These are phyloP conservation scores for Brassica rapa DNA, from an alignment of 345 rosid genomes.

Conservation along the genomic window DNA sequence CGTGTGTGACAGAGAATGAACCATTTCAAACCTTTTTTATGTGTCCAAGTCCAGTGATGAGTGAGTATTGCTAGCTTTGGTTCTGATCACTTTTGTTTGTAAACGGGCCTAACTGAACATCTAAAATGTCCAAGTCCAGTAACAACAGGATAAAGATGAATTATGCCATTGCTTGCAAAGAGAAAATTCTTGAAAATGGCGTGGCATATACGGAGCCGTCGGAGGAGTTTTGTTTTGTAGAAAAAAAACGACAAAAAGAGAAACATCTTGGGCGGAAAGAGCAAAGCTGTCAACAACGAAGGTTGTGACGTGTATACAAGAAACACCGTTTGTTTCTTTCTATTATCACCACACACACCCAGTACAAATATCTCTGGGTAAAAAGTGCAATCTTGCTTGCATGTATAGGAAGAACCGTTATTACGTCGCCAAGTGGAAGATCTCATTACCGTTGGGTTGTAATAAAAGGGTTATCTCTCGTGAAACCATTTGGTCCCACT, in stretches of 20 bases:
- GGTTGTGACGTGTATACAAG: neutral
- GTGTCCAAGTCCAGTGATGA: neutral
- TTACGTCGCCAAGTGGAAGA: constrained; percentile 16
- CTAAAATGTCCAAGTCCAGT: neutral
- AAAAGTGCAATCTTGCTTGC: constrained; percentile 12
- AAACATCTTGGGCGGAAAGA: neutral
- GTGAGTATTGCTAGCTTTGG: neutral
- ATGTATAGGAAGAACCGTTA: neutral
- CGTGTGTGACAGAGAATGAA: neutral
- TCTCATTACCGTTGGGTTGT: constrained; percentile 8
- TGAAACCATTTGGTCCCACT: constrained; percentile 21
- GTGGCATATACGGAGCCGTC: neutral
- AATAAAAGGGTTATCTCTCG: constrained; percentile 18
- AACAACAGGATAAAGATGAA: neutral
- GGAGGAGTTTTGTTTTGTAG: neutral
- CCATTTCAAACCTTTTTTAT: neutral
- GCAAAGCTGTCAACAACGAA: neutral
- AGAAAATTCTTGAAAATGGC: neutral
- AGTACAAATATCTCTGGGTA: neutral
- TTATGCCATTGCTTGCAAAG: neutral
- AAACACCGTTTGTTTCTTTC: constrained; percentile 8
- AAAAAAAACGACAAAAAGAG: neutral
- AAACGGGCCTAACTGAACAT: neutral
- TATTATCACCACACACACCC: neutral
- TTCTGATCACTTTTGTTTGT: neutral